A percentile compares a stretch with the other conserved stretches of the same genome.
Conservation (phyloP, 495 filamentous ascomycete genomes). For the Penicillium pulvis region DNA sequence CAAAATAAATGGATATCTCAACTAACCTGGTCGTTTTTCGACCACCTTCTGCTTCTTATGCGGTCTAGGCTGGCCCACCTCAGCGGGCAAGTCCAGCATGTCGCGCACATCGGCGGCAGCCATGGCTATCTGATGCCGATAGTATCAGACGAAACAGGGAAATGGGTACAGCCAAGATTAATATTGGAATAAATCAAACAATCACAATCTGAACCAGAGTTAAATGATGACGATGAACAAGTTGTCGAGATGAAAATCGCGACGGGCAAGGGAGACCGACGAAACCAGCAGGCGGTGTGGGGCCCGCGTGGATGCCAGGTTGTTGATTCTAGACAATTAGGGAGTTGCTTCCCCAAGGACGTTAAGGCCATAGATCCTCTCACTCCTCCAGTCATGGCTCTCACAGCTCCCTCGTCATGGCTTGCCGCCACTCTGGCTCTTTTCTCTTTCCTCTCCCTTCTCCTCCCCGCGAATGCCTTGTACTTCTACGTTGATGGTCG, state of each 20-base stretch:
- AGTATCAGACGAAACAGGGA: slow-evolving; percentile 2
- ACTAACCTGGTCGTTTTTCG: slow-evolving; percentile 67
- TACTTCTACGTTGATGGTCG: slow-evolving; percentile 95
- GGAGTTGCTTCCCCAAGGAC: slow-evolving; percentile 7
- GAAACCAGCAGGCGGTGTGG: slow-evolving; percentile 28
- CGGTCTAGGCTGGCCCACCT: slow-evolving; percentile 59
- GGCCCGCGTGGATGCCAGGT: slow-evolving; percentile 19
- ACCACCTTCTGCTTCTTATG: slow-evolving; percentile 77
- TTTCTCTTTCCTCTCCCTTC: slow-evolving; percentile 45
- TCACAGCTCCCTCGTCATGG: slow-evolving; percentile 43
- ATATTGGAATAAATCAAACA: background rate
- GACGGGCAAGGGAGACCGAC: slow-evolving; percentile 22
- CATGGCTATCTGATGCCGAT: slow-evolving; percentile 49
- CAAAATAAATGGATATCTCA: background rate
- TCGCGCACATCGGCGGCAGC: slow-evolving; percentile 84
- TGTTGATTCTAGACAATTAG: slow-evolving; percentile 20
- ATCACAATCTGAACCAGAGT: background rate
- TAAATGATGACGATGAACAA: slow-evolving; percentile 6
- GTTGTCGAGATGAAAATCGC: slow-evolving; percentile 24
- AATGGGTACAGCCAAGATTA: background rate
- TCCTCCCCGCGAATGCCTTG: slow-evolving; percentile 71
- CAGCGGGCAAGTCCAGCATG: slow-evolving; percentile 77
- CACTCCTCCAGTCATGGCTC: slow-evolving; percentile 32
- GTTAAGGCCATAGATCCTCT: slow-evolving; percentile 8
- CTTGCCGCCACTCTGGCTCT: slow-evolving; percentile 38